These are phyloP conservation scores for Mortierella sp. DNA, from an alignment of 371 early-diverging fungal genomes.

Conservation along the genomic window DNA sequence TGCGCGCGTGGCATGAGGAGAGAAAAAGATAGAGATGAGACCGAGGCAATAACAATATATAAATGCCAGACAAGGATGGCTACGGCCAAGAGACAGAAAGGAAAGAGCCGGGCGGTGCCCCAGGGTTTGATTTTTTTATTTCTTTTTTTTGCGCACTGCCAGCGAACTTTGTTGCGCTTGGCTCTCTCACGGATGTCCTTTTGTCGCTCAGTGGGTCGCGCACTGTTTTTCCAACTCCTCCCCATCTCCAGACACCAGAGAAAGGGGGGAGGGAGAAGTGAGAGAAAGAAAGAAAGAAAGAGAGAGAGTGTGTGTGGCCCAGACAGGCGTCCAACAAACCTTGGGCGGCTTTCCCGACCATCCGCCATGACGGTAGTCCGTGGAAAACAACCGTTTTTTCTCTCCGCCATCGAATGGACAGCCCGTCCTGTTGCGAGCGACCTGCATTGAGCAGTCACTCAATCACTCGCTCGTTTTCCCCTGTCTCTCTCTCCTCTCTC, in stretches of 20 bases:
- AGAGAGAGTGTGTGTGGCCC: background rate
- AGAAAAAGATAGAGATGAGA: background rate
- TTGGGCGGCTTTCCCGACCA: too few relatives aligned
- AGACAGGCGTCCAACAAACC: background rate
- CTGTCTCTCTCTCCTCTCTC: background rate
- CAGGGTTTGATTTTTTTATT: background rate
- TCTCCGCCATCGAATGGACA: slow-evolving; percentile 17
- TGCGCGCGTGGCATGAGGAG: background rate
- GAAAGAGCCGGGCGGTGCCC: background rate
- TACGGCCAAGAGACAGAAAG: background rate
- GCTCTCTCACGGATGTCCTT: slow-evolving; percentile 1
- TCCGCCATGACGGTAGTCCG: too few relatives aligned
- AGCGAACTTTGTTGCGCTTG: background rate
- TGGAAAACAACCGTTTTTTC: background rate
- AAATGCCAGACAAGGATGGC: background rate
- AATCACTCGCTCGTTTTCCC: too few relatives aligned
- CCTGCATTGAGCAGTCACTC: background rate
- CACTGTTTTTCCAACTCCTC: too few relatives aligned
- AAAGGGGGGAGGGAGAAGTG: background rate
- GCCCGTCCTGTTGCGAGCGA: background rate
- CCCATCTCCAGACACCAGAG: too few relatives aligned
- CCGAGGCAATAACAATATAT: too few relatives aligned
- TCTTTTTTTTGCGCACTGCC: background rate
- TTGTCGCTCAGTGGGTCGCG: too few relatives aligned
- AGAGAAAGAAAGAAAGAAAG: background rate